Evolutionary conservation across 495 filamentous ascomycete genomes (phyloP).

Genomic region (Trichoderma asperelloides): DNA sequence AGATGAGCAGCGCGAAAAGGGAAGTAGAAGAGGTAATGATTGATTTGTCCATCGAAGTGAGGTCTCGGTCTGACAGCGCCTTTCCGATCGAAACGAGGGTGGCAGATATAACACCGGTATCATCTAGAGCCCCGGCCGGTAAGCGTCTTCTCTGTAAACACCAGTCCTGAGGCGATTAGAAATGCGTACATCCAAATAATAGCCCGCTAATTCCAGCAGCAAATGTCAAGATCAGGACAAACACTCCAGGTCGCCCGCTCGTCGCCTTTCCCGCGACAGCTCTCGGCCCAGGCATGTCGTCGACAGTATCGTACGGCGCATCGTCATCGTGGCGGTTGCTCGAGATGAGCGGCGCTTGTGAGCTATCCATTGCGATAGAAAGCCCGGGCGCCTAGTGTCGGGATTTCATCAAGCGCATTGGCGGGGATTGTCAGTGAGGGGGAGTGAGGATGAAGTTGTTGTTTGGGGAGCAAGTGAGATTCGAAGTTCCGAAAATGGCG

Average conservation of each 20-base stretch:
- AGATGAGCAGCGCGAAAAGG: conserved; percentile 66
- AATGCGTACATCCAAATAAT: conserved; percentile 74
- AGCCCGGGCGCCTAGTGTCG: background rate
- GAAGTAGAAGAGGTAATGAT: conserved; percentile 77
- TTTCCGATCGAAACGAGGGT: conserved; percentile 72
- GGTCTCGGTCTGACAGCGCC: conserved; percentile 57
- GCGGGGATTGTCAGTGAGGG: background rate
- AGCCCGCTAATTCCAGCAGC: conserved; percentile 79
- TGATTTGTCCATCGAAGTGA: conserved; percentile 72
- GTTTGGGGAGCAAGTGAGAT: background rate
- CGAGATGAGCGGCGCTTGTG: conserved; percentile 7
- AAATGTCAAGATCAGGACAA: conserved; percentile 68
- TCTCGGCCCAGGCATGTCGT: conserved; percentile 7
- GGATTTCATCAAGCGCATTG: background rate
- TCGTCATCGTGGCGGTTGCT: conserved; percentile 21
- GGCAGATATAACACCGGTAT: conserved; percentile 84
- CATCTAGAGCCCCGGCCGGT: conserved; percentile 41
- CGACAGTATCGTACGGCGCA: conserved; percentile 12
- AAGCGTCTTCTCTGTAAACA: conserved; percentile 11
- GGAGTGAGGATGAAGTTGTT: background rate
- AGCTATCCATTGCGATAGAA: conserved; percentile 4
- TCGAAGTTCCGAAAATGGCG: background rate
- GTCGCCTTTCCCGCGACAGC: conserved; percentile 12
- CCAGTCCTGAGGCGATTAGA: background rate
- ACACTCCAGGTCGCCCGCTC: conserved; percentile 24